Base-by-base conservation (phyloP, 106 monocot genomes). In the Apostasia ramifera region DNA sequence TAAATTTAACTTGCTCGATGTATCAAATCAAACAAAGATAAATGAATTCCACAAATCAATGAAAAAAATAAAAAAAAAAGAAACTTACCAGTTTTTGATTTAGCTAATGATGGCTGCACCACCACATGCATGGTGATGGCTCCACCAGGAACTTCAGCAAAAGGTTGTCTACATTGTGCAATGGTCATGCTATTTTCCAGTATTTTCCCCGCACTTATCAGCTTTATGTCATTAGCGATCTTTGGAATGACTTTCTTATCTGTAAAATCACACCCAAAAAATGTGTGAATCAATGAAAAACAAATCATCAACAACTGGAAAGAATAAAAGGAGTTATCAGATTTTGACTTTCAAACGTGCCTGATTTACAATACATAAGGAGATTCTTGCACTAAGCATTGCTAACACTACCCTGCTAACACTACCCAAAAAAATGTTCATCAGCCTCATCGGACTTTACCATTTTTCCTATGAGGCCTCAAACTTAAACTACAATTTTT, bases 111-210 rank as follows among this genome's bases (percentile, higher is more conserved):
- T 67, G 74, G 74, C 38, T 65, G 74, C 39, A 74, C 74, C 47
- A 74, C 74, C 10, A 74, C 74, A 59, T 74, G 74, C 74, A 74
- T 74, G 53, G 58, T 67, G 14, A 74, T 74, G 9, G 67, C 26
- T 55, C 74, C 74, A 9, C 66, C 74, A 59, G 74, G 67, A 66
- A 74, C 58, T 41, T 74, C 74, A 8, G 67, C 74, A 74, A 74
- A 64, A 55, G 67, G 54, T 26, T 55, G 54, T 67, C 59, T 74
- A 74, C 55, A 74, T 57, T 74, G 64, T 8, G 53, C 57, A 41
- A 74, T 55, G 2, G 74, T 66, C 13, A 47, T 62, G 47, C 48
- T 43, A 57, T 74, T 74, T 57, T 67, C 74, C 45, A 74, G 58
- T 14, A 74, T 67, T 67, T 67, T 67, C 4, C 74, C 74, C 8